phyloP scores from a whole-genome alignment of 768 basidiomycete species.

The Leccinum boreale region DNA sequence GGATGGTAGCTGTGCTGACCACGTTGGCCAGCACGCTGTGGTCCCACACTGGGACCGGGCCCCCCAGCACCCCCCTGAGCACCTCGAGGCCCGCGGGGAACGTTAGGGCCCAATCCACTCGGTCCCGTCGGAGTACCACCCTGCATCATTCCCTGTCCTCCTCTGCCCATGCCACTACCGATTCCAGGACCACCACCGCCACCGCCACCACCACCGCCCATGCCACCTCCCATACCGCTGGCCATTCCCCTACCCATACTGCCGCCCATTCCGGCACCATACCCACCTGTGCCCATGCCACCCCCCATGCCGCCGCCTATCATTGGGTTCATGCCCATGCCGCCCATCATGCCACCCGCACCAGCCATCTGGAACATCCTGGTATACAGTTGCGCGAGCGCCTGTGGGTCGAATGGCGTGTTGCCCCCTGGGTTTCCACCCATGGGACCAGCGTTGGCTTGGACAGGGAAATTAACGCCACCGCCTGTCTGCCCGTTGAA shows the following conservation, averaged over 20 bases:
- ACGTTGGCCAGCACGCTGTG: constrained; percentile 65
- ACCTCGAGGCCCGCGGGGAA: constrained; percentile 65
- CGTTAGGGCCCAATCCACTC: constrained; percentile 51
- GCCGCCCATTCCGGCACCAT: constrained; percentile 36
- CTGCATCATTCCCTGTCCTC: constrained; percentile 33
- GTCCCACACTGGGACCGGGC: constrained; percentile 57
- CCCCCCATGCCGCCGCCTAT: constrained; percentile 35
- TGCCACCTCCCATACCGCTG: constrained; percentile 40
- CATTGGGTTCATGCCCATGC: constrained; percentile 40
- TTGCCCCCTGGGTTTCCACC: constrained; percentile 38
- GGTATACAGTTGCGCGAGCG: constrained; percentile 89
- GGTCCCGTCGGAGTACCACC: constrained; percentile 33
- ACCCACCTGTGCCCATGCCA: constrained; percentile 32
- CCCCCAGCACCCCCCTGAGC: constrained; percentile 51
- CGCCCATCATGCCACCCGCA: constrained; percentile 43
- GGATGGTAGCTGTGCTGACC: constrained; percentile 85
- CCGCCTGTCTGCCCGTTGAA: constrained; percentile 34
- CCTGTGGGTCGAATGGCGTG: constrained; percentile 86
- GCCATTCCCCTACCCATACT: constrained; percentile 33
- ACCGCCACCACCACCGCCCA: constrained; percentile 40
- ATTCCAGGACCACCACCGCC: constrained; percentile 38
- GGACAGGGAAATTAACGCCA: constrained; percentile 34
- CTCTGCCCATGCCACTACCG: constrained; percentile 41
- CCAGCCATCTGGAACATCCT: constrained; percentile 90
- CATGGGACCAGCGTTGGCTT: constrained; percentile 22